These are phyloP conservation scores for Cenococcum geophilum DNA, from an alignment of 495 filamentous ascomycete species.

Conservation along the genomic window DNA sequence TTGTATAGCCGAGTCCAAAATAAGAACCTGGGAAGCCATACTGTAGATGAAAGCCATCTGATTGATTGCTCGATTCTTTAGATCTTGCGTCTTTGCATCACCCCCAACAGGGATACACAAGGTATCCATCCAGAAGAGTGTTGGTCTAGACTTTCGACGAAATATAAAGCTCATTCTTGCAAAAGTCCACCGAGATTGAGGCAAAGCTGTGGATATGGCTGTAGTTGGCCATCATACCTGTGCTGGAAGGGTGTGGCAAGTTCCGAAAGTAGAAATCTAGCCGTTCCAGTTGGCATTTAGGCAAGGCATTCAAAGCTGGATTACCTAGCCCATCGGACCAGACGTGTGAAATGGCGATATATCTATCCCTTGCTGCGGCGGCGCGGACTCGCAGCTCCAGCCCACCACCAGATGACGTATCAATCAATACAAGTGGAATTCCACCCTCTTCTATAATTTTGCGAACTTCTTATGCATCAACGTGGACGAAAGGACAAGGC, in stretches of 20 bases:
- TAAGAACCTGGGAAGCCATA: not conserved
- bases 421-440: no score
- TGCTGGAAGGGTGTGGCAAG: not conserved
- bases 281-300: not conserved
- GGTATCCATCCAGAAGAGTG: constrained; percentile 3
- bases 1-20: not conserved
- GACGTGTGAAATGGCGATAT: constrained; percentile 6
- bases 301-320: not conserved
- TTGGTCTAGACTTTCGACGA: not conserved
- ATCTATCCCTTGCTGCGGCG: not conserved
- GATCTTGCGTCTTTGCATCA: not conserved
- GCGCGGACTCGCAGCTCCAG: no score
- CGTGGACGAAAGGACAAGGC: no score
- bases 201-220: no score
- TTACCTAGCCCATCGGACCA: constrained; percentile 4
- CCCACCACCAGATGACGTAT: no score
- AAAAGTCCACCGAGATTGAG: no score
- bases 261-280: not conserved
- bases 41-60: not conserved
- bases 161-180: no score
- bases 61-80: not conserved
- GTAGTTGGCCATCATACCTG: not conserved
- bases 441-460: no score
- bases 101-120: not conserved
- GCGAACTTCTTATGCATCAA: no score